phyloP scores from a whole-genome alignment of 2,329 filamentous ascomycete genomes.

The Calonectria naviculata region DNA sequence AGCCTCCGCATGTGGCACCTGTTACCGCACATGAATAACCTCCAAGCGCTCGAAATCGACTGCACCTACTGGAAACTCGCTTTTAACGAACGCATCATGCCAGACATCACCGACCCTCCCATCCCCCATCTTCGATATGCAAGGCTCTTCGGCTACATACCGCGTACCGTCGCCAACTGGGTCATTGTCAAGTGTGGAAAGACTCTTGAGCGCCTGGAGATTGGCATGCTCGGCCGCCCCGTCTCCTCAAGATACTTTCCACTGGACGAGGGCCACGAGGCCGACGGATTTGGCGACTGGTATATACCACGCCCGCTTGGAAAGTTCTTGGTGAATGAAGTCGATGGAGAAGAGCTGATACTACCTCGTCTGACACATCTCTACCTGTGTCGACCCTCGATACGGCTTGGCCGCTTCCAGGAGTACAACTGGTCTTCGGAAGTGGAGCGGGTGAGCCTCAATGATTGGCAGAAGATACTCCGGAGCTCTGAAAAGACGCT shows the following conservation, averaged over 20 bases:
- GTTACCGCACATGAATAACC: neutral
- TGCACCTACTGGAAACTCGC: neutral
- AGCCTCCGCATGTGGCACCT: neutral
- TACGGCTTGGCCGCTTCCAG: neutral
- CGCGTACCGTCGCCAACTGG: conserved; percentile 19
- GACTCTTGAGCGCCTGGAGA: conserved; percentile 24
- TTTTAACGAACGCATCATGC: neutral
- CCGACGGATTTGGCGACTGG: too few relatives aligned
- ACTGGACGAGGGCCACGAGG: too few relatives aligned
- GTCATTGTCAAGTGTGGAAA: neutral
- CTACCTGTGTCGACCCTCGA: neutral
- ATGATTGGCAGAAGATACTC: neutral
- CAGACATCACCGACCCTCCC: neutral
- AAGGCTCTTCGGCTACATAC: conserved; percentile 27
- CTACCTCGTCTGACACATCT: neutral
- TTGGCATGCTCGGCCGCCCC: conserved; percentile 27
- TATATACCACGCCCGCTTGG: neutral
- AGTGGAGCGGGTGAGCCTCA: neutral
- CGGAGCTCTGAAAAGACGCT: neutral
- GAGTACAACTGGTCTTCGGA: neutral
- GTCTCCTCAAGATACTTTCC: neutral
- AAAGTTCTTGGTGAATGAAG: neutral
- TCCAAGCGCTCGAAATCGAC: neutral
- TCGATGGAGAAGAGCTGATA: neutral
- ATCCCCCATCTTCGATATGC: conserved; percentile 14